Evolutionary conservation across 139 green algal genomes (phyloP).

Genomic region (Volvox africanus): DNA sequence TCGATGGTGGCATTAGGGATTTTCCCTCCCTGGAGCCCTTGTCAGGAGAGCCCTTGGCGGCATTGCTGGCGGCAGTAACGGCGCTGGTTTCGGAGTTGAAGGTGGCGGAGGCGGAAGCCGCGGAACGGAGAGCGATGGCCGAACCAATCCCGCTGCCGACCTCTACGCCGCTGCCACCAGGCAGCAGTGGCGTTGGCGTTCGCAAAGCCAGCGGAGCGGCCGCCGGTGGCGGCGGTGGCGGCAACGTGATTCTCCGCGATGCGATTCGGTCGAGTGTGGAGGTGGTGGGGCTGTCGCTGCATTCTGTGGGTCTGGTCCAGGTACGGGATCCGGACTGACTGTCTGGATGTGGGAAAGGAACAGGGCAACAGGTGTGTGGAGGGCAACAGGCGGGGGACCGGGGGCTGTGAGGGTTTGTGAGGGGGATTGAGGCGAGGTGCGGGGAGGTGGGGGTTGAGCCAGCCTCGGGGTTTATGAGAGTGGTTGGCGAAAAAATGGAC

Average conservation of each 20-base stretch:
- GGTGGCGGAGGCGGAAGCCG: background rate
- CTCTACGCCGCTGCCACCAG: background rate
- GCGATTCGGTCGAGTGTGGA: background rate
- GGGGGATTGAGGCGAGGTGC: no score
- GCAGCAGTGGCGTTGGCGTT: background rate
- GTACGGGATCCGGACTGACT: no score
- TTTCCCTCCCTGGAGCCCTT: background rate
- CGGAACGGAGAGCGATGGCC: background rate
- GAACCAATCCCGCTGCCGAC: no score
- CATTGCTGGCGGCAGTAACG: background rate
- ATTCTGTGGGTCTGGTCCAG: slow-evolving; percentile 33
- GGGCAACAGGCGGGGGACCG: no score
- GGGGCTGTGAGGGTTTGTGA: no score
- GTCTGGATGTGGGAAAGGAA: no score
- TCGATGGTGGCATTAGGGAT: background rate
- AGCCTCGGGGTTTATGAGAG: no score
- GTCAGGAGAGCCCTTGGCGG: background rate
- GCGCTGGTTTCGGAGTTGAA: background rate
- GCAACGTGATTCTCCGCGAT: background rate
- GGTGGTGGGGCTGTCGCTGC: background rate
- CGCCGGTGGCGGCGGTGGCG: background rate
- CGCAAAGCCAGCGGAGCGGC: no score
- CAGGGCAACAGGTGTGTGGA: no score
- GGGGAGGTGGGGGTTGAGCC: no score
- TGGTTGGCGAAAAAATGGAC: no score